Conservation (phyloP, 2,329 filamentous ascomycete genomes). For the Cadophora luteo-olivacea region DNA sequence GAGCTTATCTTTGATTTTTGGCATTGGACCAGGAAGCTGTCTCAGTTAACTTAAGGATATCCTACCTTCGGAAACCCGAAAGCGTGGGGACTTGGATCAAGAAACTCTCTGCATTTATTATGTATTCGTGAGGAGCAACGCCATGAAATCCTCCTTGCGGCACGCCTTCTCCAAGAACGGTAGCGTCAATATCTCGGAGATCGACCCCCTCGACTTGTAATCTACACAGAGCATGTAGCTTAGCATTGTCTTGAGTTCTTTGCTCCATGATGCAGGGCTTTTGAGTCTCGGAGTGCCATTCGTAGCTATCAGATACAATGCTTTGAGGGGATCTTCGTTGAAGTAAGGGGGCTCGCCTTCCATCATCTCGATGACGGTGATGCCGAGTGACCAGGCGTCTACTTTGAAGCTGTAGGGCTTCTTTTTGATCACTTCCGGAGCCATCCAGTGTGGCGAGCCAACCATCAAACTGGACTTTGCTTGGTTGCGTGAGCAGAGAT, state of each 20-base stretch:
- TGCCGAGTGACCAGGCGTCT: constrained; percentile 97
- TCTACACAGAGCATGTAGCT: constrained; percentile 96
- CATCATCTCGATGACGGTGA: constrained; percentile 99
- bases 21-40: no score
- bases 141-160: background rate
- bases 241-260: constrained; percentile 96
- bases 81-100: background rate
- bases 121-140: background rate
- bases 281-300: constrained; percentile 96
- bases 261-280: constrained; percentile 97
- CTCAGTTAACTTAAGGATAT: no score
- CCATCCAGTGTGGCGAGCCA: constrained; percentile 99
- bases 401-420: constrained; percentile 99
- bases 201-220: constrained; percentile 52
- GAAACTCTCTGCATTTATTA: background rate
- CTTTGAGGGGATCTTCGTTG: constrained; percentile 97
- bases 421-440: constrained; percentile 97
- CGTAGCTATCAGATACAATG: constrained; percentile 94
- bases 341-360: constrained; percentile 97
- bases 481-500: constrained; percentile 97
- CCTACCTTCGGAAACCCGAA: no score
- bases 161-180: background rate
- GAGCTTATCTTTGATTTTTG: background rate
- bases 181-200: background rate
- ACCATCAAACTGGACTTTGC: constrained; percentile 98